A percentile compares a stretch with the other conserved stretches of the same genome.
Conservation (phyloP, 2,329 filamentous ascomycete genomes). For the Aureobasidium lini region DNA sequence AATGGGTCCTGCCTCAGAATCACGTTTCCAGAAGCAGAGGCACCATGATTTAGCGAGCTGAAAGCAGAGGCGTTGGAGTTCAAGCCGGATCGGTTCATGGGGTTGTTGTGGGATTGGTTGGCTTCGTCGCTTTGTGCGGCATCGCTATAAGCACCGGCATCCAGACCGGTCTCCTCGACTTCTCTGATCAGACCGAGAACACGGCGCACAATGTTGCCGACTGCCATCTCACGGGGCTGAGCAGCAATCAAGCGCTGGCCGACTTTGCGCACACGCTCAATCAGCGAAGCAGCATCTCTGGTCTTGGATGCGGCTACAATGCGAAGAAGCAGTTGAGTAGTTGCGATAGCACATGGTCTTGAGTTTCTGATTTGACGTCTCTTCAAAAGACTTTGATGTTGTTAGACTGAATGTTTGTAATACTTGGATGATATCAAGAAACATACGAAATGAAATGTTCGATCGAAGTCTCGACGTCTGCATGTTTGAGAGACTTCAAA, state of each 20-base stretch:
- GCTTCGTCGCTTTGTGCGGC: slow-evolving; percentile 30
- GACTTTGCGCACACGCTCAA: slow-evolving; percentile 70
- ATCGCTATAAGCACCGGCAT: slow-evolving; percentile 59
- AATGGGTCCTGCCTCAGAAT: slow-evolving; percentile 3
- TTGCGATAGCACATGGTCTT: slow-evolving; percentile 83
- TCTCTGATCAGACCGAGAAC: slow-evolving; percentile 87
- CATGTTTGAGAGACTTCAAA: slow-evolving; percentile 68
- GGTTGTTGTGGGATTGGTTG: slow-evolving; percentile 27
- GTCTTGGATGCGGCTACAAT: slow-evolving; percentile 78
- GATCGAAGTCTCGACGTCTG: slow-evolving; percentile 70
- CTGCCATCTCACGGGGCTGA: slow-evolving; percentile 82
- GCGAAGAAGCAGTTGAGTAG: slow-evolving; percentile 77
- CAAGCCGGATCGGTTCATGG: slow-evolving; percentile 30
- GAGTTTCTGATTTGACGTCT: slow-evolving; percentile 82
- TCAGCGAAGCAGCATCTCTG: slow-evolving; percentile 67
- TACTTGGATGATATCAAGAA: slow-evolving; percentile 13
- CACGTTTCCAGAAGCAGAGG: slow-evolving; percentile 21
- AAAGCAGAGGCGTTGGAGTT: slow-evolving; percentile 39
- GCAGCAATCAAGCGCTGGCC: slow-evolving; percentile 73
- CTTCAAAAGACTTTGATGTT: slow-evolving; percentile 64
- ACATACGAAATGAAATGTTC: slow-evolving; percentile 76
- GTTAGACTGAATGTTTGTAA: neutral
- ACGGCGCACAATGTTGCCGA: slow-evolving; percentile 88
- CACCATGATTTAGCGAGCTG: slow-evolving; percentile 39
- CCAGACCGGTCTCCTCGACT: slow-evolving; percentile 74